Base-by-base conservation (phyloP, 345 rosid genomes). In the Hibiscus tridactylites region DNA sequence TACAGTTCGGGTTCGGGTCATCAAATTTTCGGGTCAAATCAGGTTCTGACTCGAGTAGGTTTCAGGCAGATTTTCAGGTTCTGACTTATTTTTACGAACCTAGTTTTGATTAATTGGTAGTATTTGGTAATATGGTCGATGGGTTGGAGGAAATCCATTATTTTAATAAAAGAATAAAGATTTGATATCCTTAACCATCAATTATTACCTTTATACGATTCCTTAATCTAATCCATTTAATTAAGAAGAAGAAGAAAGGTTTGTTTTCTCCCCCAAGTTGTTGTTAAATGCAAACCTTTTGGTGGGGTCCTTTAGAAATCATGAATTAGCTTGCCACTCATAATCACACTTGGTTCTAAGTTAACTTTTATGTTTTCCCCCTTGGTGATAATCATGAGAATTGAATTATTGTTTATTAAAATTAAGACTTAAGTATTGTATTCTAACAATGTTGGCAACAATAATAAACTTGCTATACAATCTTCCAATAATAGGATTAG, bases 271-370 rank as follows among this genome's bases (percentile, higher is more conserved):
- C 42, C 42, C 42, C 15, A 58, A 42, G 16, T 37, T 39, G 16
- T 4, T 26, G 54, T 61, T 26, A 59, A 61, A 16, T 46, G 70
- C 11, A 63, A 21, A 15, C 35, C 63, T 74, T 73, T 80, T 68
- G 79, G 79, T 78, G 57, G 61, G 74, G 35, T 71, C 66, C 81
- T 69, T 71, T 77, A 12, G 80, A 65, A 83, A 86, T 88, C 59
- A 83, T 88, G 75, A 69, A 28, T 39, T 29, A 79, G 70, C 69
- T 81, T 65, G 78, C 77, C 83, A 84, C 79, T 82, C 84, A 88
- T 85, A 73, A 68, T 80, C 50, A 61, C 84, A 68, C 85, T 78
- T 79, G 66, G 63, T 79, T 31, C 35, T 31, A 31, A 31, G 35
- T 76, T 74, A 79, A 74, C 78, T 79, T 76, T 31, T 0, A 31